Evolutionary conservation across 2,329 filamentous ascomycete genomes (phyloP), one percentile per base, ranked within the genome.

Genomic region (Colletotrichum euphorbiae): DNA sequence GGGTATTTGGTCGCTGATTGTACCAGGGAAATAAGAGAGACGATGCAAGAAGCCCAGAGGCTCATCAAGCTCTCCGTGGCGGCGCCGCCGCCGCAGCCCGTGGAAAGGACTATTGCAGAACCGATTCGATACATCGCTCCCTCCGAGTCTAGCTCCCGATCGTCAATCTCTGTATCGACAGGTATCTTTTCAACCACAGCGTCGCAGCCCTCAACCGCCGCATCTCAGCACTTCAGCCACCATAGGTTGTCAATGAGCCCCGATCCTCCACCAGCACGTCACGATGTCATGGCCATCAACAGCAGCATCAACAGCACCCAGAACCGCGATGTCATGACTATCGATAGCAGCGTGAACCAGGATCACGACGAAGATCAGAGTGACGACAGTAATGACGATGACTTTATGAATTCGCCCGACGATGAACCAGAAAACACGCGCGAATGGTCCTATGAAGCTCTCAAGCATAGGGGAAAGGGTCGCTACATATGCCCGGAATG

Each of bases 381-480:
- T 3, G 61, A 68, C 19, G 31, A 45, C 40, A 19, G 40, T n/a
- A 60, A 68, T 6, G 52, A 52, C 21, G 63, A 62, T 33, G 52
- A 45, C 24, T 12, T 17, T 46, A 68, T 24, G 46, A 45, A 38
- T 28, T 51, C 48, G 48, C 28, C 31, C 13, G 24, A 51, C 28
- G 48, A 51, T 15, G 48, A 51, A 24, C 24, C 15, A 21, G 24
- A 28, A 51, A 24, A 51, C 48, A 51, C 28, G 5, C n/a, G 28
- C 48, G 48, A 75, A 15, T 38, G 36, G 36, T 38, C 36, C 81
- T 64, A 80, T 81, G 77, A 77, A 80, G 76, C 78, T 12, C 73
- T 82, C 28, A 77, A 76, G 57, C 77, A 79, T 56, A 75, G 80
- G 65, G 80, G 80, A 11, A 82, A 81, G 62, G 79, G 80, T 8